Conservation (phyloP, 192 early-diverging fungal genomes). For the Coemansia sp. region DNA sequence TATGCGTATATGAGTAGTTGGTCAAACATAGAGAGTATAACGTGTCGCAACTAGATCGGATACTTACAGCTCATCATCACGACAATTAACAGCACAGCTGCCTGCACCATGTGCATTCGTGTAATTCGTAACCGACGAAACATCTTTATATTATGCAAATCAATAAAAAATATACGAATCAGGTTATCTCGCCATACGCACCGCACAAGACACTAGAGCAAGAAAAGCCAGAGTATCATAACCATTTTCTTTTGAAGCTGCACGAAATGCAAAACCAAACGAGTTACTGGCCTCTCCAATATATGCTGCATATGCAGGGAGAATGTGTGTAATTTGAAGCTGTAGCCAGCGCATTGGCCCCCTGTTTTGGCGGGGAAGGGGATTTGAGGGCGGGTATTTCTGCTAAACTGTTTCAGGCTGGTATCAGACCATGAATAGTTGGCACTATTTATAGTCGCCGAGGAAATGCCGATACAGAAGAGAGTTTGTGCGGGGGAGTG, state of each 20-base stretch:
- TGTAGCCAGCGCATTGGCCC: neutral
- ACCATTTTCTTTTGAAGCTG: neutral
- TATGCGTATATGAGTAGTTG: too few relatives aligned
- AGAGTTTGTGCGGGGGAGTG: neutral
- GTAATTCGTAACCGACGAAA: conserved; percentile 24
- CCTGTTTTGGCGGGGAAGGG: neutral
- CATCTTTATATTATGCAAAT: neutral
- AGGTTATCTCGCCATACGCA: neutral
- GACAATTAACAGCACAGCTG: conserved; percentile 42
- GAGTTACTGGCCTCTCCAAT: neutral
- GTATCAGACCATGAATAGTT: neutral
- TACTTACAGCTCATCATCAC: conserved; percentile 53
- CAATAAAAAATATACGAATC: neutral
- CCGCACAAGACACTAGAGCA: neutral
- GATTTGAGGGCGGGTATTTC: neutral
- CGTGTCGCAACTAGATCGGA: neutral
- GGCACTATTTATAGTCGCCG: neutral
- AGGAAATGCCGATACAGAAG: neutral
- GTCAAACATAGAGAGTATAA: too few relatives aligned
- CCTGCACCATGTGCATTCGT: conserved; percentile 47
- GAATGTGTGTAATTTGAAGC: neutral
- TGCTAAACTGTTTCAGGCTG: neutral
- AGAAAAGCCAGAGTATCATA: neutral
- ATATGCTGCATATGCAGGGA: conserved; percentile 7
- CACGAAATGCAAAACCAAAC: neutral